Base-by-base conservation (phyloP, 108 stramenopile species). In the Aureococcus anophagefferens region DNA sequence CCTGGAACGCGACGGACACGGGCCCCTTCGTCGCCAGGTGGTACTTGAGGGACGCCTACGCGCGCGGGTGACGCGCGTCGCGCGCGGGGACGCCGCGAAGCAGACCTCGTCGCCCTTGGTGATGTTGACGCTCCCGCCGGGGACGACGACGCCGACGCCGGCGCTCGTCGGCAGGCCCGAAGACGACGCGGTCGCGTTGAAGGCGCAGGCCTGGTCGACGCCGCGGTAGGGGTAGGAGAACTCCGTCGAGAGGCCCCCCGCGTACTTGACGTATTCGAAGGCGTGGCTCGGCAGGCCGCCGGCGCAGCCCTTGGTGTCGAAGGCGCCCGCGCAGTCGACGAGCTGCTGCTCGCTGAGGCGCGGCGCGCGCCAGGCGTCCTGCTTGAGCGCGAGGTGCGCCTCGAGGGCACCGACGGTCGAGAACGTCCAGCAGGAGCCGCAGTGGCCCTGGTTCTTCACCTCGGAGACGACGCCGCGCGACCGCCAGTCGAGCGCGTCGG, bases 1-100 rank as follows among this genome's bases (percentile, higher is more conserved):
- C 92, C 65, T 91, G 84, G 67, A 90, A 89, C 28, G 89, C 90
- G 33, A 92, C 82, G 35, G 83, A 79, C 11, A 92, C 89, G 11
- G 86, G 86, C 62, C 79, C 81, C 46, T 83, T 68, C 32, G 72
- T 36, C 9, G 76, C 81, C 66, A 18, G 33, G 31, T 66, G 17
- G 65, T 66, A 32, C 32, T 66, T 34, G 40, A 81, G 73, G 35
- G 77, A 76, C 36, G 29, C 25, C 29, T 14, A 13, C 69, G 77
- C 77, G 64, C 73, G 71, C 63, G 77, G 80, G 37, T 77, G 77
- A 15, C 46, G 34, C 34, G 21, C 16, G 46, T 81, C 76, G 67
- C 76, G 46, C 31, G 77, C 77, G 40, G 75, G 62, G 40, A 82
- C 72, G 59, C 78, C 77, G 62, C 79, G 45, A 29, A 74, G 59